These are phyloP conservation scores for Histomonas meleagridis DNA, from an alignment of 208 protist genomes.

Conservation along the genomic window DNA sequence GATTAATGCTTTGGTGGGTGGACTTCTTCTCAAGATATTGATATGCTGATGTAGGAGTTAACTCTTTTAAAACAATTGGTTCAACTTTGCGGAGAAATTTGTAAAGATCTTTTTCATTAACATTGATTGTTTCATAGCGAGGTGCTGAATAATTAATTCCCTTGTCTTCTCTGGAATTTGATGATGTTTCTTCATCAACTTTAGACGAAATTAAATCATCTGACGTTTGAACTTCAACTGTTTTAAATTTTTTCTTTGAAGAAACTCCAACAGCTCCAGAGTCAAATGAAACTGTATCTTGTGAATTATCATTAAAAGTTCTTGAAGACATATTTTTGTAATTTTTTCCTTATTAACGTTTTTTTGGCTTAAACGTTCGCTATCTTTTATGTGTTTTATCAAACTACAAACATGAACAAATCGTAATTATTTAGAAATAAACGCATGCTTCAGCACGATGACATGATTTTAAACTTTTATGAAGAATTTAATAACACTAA, in stretches of 20 bases:
- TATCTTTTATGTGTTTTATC: no score
- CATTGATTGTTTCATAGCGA: not conserved
- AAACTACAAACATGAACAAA: no score
- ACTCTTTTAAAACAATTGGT: not conserved
- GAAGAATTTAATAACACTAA: no score
- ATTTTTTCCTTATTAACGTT: no score
- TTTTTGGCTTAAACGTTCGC: no score
- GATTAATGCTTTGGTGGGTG: not conserved
- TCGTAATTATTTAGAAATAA: no score
- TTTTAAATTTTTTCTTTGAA: not conserved
- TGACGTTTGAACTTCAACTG: constrained; percentile 4
- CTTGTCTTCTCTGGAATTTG: not conserved
- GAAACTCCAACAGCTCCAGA: no score
- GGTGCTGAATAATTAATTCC: not conserved
- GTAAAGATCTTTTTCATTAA: not conserved
- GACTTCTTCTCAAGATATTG: constrained; percentile 15
- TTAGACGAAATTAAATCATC: not conserved
- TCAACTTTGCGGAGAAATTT: not conserved
- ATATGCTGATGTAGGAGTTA: not conserved
- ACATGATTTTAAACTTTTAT: no score
- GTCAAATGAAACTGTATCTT: no score
- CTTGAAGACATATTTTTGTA: no score
- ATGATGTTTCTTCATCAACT: not conserved
- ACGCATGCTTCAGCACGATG: no score
- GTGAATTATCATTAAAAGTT: no score